Evolutionary conservation across 1,139 yeast species (phyloP).

Genomic region (Hemisphaericaspora xylanilytica): DNA sequence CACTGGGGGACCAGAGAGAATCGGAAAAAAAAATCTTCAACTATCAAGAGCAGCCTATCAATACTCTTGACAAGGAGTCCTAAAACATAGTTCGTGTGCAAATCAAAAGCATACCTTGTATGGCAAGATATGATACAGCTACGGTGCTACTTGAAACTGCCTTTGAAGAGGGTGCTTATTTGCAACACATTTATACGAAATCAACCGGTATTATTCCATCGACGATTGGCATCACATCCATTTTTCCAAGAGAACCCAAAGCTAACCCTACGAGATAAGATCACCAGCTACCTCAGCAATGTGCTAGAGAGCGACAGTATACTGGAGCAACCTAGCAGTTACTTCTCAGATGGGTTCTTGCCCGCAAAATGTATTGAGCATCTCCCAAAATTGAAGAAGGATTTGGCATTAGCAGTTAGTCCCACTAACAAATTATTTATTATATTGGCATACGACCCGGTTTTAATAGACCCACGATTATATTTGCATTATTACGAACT

Average conservation of each 20-base stretch:
- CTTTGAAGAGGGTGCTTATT: slow-evolving; percentile 1
- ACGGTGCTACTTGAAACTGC: slow-evolving; percentile 3
- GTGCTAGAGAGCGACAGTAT: not conserved
- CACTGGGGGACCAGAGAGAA: not conserved
- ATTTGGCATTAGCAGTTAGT: slow-evolving; percentile 21
- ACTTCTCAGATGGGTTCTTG: not conserved
- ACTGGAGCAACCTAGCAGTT: not conserved
- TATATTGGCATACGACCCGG: slow-evolving; percentile 34
- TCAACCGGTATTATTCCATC: not conserved
- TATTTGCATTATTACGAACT: slow-evolving; percentile 23
- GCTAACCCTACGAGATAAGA: slow-evolving; percentile 7
- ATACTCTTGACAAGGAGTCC: too few relatives aligned
- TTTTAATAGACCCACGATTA: slow-evolving; percentile 28
- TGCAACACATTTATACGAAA: slow-evolving; percentile 10
- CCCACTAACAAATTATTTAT: slow-evolving; percentile 28
- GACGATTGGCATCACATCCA: slow-evolving; percentile 6
- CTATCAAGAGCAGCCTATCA: too few relatives aligned
- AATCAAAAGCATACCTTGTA: too few relatives aligned
- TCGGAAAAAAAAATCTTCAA: not conserved
- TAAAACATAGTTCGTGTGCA: too few relatives aligned
- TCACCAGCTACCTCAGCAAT: slow-evolving; percentile 9
- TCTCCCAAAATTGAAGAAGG: slow-evolving; percentile 16
- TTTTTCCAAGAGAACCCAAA: slow-evolving; percentile 6
- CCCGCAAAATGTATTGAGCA: slow-evolving; percentile 11
- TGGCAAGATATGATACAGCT: slow-evolving; percentile 3